A percentile compares a stretch with the other conserved stretches of the same genome.
Conservation (phyloP, 2,329 filamentous ascomycete species). For the Macrophomina tecta region DNA sequence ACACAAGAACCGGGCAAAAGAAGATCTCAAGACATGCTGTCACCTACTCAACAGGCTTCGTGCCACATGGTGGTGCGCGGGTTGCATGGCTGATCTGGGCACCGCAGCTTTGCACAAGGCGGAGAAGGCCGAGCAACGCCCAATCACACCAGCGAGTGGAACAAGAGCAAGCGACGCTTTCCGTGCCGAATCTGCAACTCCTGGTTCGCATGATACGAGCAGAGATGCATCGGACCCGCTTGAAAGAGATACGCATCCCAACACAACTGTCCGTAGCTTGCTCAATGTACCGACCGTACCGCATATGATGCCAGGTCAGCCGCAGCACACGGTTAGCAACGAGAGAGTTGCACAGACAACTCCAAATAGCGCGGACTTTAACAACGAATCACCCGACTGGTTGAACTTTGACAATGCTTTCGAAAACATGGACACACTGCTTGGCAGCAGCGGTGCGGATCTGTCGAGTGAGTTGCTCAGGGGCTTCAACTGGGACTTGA, state of each 20-base stretch:
- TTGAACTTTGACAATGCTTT: constrained; percentile 48
- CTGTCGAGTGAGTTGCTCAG: constrained; percentile 44
- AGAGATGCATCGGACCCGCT: neutral
- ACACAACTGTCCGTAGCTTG: constrained; percentile 8
- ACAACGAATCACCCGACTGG: constrained; percentile 46
- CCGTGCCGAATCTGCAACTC: neutral
- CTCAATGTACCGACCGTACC: constrained; percentile 19
- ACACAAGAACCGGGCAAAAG: constrained; percentile 54
- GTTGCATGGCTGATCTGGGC: constrained; percentile 52
- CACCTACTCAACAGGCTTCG: constrained; percentile 51
- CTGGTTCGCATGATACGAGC: neutral
- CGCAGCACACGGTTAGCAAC: constrained; percentile 46
- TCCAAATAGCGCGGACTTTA: constrained; percentile 30
- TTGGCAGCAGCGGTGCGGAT: constrained; percentile 42
- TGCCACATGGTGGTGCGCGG: constrained; percentile 53
- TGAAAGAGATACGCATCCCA: neutral
- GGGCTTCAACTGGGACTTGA: constrained; percentile 43
- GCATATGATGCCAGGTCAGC: constrained; percentile 12
- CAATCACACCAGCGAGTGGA: neutral
- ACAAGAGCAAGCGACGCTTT: constrained; percentile 21
- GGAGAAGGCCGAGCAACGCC: constrained; percentile 31
- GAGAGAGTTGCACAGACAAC: constrained; percentile 38
- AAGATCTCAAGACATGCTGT: constrained; percentile 53
- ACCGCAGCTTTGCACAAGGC: constrained; percentile 47
- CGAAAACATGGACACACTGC: constrained; percentile 47